These are phyloP conservation scores for Schizophyllum commune DNA, from an alignment of 1,284 basidiomycete genomes.

Conservation along the genomic window DNA sequence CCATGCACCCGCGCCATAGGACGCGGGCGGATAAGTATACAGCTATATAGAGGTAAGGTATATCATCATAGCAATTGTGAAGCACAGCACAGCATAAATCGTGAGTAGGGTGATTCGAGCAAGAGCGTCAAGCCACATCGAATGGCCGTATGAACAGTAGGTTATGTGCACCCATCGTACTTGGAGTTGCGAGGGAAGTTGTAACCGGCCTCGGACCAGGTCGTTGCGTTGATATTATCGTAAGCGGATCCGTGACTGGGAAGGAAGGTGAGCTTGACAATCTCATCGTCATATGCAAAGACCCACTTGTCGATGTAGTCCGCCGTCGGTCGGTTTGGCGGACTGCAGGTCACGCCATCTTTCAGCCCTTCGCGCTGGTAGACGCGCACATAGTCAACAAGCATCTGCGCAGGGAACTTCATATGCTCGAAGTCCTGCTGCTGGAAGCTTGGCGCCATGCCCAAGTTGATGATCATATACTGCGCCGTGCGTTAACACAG, in stretches of 20 bases:
- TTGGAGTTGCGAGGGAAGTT: conserved; percentile 43
- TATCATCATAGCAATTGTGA: too few relatives aligned
- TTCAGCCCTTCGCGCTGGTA: conserved; percentile 43
- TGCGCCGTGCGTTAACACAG: conserved; percentile 14
- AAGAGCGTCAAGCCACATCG: background rate
- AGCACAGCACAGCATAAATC: too few relatives aligned
- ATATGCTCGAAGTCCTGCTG: conserved; percentile 42
- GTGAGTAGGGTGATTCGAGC: background rate
- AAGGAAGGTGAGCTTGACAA: conserved; percentile 4
- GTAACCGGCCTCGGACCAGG: conserved; percentile 48
- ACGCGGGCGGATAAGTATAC: too few relatives aligned
- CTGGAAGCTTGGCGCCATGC: conserved; percentile 51
- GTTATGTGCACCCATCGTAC: conserved; percentile 26
- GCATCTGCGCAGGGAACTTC: conserved; percentile 48
- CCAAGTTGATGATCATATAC: conserved; percentile 54
- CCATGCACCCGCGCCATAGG: too few relatives aligned
- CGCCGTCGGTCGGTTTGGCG: conserved; percentile 35
- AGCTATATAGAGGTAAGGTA: too few relatives aligned
- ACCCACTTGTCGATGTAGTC: conserved; percentile 33
- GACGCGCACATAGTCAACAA: conserved; percentile 54
- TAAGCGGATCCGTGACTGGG: conserved; percentile 47
- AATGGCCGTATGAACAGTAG: background rate
- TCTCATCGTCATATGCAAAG: background rate
- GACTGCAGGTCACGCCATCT: conserved; percentile 38
- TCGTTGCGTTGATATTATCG: conserved; percentile 48